Base-by-base conservation (phyloP, 225 moss, liverwort and hornwort species). In the Antitrichia curtipendula region DNA sequence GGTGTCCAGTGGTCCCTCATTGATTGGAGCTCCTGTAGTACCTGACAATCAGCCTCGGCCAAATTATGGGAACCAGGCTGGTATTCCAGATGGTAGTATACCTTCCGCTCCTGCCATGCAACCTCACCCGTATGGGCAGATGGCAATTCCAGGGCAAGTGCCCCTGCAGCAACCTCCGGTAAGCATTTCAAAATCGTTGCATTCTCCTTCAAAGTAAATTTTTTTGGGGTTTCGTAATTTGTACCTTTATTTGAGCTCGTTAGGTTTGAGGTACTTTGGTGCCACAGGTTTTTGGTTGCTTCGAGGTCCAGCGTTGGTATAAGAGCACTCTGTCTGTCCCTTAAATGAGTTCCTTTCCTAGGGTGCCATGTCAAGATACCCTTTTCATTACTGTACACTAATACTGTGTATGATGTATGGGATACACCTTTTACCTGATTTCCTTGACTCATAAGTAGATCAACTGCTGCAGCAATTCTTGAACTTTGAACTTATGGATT, bases 121-220 rank as follows among this genome's bases (percentile, higher is more conserved):
- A 78, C 88, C 95, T 69, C 98, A 96, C 85, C 54, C 89, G 38
- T 98, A 97, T 82, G 92, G 92, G 34, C 98, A 97, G 91, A 87
- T 94, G 76, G 93, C 90, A 58, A 88, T 92, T 85, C 96, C 95
- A 91, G 90, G 90, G 74, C 94, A 95, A 90, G 86, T 89, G 63
- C 83, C 92, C 75, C 92, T 93, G 82, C 97, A 96, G 80, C 98
- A 96, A 92, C 90, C 89, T 57, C 96, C 92, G 91, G 97, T 97
- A 93, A 83, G 83, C 76, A 54, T 63, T 69, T 69, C 45, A 29
- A 60, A 70, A 62, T 52, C 87, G 27, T 43, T 59, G 78, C 68
- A 58, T 59, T 68, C 10, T 22, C 53, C 70, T 81, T 18, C 3
- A 7, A 69, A 84, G n/a, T 29, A 20, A 19, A 38, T 17, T 13